A percentile compares a stretch with the other conserved stretches of the same genome.
Conservation (phyloP, 1,284 basidiomycete species). For the Blastosporella zonata region DNA sequence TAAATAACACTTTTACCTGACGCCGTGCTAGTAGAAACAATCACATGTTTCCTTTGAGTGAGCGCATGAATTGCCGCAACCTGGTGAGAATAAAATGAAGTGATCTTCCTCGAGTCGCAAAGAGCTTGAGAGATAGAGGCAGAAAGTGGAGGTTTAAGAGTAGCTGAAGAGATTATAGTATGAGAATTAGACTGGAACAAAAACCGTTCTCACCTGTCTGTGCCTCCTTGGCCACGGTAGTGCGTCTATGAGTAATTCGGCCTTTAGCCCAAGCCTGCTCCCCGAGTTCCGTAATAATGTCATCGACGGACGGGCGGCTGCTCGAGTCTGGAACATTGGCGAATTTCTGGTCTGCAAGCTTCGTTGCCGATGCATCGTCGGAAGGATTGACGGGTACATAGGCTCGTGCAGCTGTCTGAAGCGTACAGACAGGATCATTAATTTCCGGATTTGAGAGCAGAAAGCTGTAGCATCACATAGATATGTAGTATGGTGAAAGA, state of each 20-base stretch:
- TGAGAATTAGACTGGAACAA: background rate
- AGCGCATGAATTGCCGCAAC: constrained; percentile 74
- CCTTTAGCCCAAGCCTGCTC: constrained; percentile 61
- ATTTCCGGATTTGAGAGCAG: constrained; percentile 50
- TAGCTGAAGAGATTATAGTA: constrained; percentile 33
- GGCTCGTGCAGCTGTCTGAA: constrained; percentile 64
- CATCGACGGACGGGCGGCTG: constrained; percentile 55
- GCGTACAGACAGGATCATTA: constrained; percentile 60
- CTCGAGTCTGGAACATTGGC: constrained; percentile 44
- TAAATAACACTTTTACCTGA: constrained; percentile 93
- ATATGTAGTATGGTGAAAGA: background rate
- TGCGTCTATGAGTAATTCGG: constrained; percentile 62
- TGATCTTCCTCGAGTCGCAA: constrained; percentile 60
- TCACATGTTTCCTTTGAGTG: constrained; percentile 63
- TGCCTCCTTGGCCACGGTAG: constrained; percentile 50
- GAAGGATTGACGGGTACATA: constrained; percentile 68
- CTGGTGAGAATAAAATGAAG: constrained; percentile 76
- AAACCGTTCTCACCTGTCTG: constrained; percentile 41
- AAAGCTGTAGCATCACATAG: constrained; percentile 42
- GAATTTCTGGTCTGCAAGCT: constrained; percentile 13
- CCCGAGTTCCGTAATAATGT: constrained; percentile 56
- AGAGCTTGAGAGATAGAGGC: constrained; percentile 58
- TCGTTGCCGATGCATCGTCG: constrained; percentile 11
- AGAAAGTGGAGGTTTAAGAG: constrained; percentile 57
- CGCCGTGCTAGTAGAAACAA: constrained; percentile 89